Evolutionary conservation across 2,329 filamentous ascomycete genomes (phyloP), one percentile per base, ranked within the genome.

Genomic region (Chaetomiaceae sp.): DNA sequence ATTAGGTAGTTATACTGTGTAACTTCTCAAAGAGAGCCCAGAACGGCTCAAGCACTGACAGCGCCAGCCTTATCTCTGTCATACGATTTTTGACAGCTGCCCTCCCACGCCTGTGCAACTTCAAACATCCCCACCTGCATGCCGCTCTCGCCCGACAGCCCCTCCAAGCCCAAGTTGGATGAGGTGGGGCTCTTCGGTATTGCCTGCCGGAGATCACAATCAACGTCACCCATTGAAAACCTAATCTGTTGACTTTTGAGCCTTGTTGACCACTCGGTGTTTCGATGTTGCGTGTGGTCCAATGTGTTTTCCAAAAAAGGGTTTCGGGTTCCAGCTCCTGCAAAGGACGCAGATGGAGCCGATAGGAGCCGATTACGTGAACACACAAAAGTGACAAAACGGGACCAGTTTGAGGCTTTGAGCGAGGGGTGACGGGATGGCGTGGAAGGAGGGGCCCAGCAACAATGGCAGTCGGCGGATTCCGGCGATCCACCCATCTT

Each of bases 381-480:
- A n/a, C n/a, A n/a, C n/a, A n/a, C n/a, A n/a, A n/a, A n/a, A n/a
- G n/a, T n/a, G n/a, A n/a, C n/a, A n/a, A n/a, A 27, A 27, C 6
- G 25, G 2, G 7, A 8, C 30, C 12, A 33, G 30, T 2, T 3
- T 12, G 30, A 33, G 5, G 30, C 30, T n/a, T n/a, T n/a, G n/a
- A n/a, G n/a, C n/a, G n/a, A n/a, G 14, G 7, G 44, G 27, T n/a
- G 38, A 33, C 43, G 41, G 25, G 40, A 46, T 47, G 37, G 42
- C 23, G 50, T 33, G 41, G 44, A 46, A 48, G 45, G 48, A 40
- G 34, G 38, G 49, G 43, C 20, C 20, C 16, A 48, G 30, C 39
- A 47, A n/a, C 43, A 49, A 54, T 52, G 63, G 63, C 58, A 39
- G 55, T 64, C 64, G 64, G 64, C 64, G 64, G 63, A 57, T 60